These are phyloP conservation scores for Acanthamoeba quina DNA, from an alignment of 208 protist genomes.

Conservation along the genomic window DNA sequence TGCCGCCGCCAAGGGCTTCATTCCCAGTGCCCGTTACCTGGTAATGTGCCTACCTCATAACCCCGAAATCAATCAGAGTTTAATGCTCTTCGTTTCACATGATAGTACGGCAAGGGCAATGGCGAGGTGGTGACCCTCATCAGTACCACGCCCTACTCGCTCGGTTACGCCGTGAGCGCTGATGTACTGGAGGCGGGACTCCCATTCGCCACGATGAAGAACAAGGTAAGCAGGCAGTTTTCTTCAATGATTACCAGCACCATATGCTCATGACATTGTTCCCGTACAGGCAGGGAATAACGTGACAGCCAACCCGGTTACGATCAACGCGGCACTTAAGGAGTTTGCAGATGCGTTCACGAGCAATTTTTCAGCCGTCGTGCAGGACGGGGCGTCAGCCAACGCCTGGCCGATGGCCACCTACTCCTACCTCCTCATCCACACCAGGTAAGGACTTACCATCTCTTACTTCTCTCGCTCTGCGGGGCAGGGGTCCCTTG, in stretches of 20 bases:
- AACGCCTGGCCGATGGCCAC: constrained; percentile 63
- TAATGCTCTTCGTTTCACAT: background rate
- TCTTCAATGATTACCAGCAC: background rate
- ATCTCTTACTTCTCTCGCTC: background rate
- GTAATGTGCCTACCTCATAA: background rate
- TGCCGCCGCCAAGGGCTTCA: background rate
- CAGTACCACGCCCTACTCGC: background rate
- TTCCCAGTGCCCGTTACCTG: background rate
- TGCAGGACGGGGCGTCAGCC: constrained; percentile 10
- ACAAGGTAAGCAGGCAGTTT: background rate
- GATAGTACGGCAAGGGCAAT: background rate
- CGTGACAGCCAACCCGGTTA: constrained; percentile 44
- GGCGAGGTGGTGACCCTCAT: constrained; percentile 5
- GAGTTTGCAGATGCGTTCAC: constrained; percentile 37
- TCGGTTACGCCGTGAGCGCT: constrained; percentile 47
- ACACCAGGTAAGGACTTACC: background rate
- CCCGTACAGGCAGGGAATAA: background rate
- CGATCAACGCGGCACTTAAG: background rate
- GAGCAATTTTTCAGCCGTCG: background rate
- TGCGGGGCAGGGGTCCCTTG: background rate
- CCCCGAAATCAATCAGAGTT: background rate
- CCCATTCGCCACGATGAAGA: background rate
- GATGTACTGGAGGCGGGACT: background rate
- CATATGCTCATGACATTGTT: background rate
- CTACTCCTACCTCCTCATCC: constrained; percentile 63